phyloP scores from a whole-genome alignment of 108 stramenopile species.

The Cyclotella kingstonii region DNA sequence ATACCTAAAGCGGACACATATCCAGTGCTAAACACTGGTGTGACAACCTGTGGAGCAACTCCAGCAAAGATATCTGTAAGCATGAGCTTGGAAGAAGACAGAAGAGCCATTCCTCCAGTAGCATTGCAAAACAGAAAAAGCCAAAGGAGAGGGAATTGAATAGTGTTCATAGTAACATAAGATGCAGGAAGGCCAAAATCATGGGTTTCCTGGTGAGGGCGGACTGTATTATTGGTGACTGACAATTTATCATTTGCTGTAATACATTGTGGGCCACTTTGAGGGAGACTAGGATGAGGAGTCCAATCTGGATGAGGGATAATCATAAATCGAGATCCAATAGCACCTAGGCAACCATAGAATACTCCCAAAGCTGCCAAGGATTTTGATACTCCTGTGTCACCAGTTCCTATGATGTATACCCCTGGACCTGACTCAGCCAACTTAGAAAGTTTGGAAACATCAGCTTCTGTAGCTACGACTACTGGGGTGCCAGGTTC shows the following conservation, averaged over 20 bases:
- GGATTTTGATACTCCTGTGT: conserved; percentile 58
- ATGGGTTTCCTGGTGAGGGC: neutral
- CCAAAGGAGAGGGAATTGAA: conserved; percentile 77
- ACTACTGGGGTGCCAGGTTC: conserved; percentile 52
- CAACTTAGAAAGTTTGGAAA: conserved; percentile 25
- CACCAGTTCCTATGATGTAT: conserved; percentile 59
- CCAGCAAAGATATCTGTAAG: conserved; percentile 81
- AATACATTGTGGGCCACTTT: too few relatives aligned
- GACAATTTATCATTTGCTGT: too few relatives aligned
- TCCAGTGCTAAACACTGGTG: conserved; percentile 54
- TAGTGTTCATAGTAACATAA: conserved; percentile 49
- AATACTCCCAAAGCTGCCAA: conserved; percentile 46
- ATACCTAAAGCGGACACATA: conserved; percentile 71
- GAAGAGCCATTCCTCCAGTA: conserved; percentile 68
- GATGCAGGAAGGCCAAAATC: conserved; percentile 44
- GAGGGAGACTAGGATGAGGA: conserved; percentile 11
- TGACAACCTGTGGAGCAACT: conserved; percentile 70
- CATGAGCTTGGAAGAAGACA: conserved; percentile 81
- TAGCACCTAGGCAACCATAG: conserved; percentile 49
- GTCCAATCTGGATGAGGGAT: conserved; percentile 58
- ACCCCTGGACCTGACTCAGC: conserved; percentile 43
- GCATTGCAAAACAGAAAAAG: conserved; percentile 75
- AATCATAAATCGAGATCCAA: conserved; percentile 47
- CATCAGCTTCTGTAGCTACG: conserved; percentile 52
- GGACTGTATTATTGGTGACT: neutral